Evolutionary conservation across 495 filamentous ascomycete species (phyloP), one percentile per base, ranked within the genome.

Genomic region (Penicillium maclennaniae): DNA sequence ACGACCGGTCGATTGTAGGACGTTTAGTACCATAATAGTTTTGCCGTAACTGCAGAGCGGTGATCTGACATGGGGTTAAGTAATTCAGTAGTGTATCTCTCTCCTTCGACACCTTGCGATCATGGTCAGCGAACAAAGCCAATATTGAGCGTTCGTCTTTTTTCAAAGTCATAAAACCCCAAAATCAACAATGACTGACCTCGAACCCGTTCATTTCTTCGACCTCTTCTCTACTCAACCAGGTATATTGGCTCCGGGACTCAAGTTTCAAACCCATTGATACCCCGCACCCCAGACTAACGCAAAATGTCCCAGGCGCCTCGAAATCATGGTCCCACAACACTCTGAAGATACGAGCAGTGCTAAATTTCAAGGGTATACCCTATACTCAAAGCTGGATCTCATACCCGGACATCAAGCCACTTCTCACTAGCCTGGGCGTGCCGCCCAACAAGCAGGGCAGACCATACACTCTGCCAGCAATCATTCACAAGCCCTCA

Each of bases 321-420:
- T 41, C 47, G 0, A 67, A 70, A 48, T 65, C 68, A 61, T 70
- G 70, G 69, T 71, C 70, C 23, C 58, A 56, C 0, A 71, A 70
- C 44, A 71, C 70, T 9, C 47, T 68, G 15, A 67, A 65, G 47
- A 67, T 62, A 16, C 60, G 70, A 19, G 45, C 62, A 25, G 58
- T 69, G 12, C 59, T 71, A 19, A 73, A 73, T 55, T 70, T 63
- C 60, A 73, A 73, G 39, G 49, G 56, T 1, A 64, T 70, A 38
- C 60, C 60, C 9, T 71, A 71, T 53, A 70, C 65, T 7, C 63
- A 73, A 44, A 65, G 61, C 43, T 73, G 56, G 53, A 58, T 66
- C 25, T 70, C 70, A 38, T 71, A 71, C 51, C 65, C 69, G 0
- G 70, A 71, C 40, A 70, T 73, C 27, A 59, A 58, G 8, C 59